Evolutionary conservation across 2,329 filamentous ascomycete genomes (phyloP).

Genomic region (Botrytis tulipae): DNA sequence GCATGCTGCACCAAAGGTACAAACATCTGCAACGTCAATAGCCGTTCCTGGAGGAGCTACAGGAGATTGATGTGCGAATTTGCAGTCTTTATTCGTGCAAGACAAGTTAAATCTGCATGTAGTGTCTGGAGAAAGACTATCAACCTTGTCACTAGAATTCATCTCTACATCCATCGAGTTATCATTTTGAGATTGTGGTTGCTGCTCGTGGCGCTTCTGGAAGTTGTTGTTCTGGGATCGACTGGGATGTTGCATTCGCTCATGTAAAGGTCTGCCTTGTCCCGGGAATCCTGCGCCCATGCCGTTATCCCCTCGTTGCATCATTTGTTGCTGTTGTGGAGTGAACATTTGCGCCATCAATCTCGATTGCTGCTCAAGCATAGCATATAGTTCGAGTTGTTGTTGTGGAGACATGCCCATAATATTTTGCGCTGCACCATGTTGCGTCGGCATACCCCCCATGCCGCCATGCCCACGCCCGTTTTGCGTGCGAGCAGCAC

Average conservation of each 20-base stretch:
- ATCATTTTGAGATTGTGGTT: conserved; percentile 25
- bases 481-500: conserved; percentile 41
- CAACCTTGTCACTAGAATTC: conserved; percentile 50
- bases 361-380: conserved; percentile 82
- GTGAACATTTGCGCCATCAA: conserved; percentile 72
- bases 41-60: conserved; percentile 75
- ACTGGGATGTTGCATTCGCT: conserved; percentile 57
- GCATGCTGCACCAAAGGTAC: conserved; percentile 85
- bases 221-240: conserved; percentile 27
- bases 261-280: conserved; percentile 65
- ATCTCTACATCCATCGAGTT: conserved; percentile 61
- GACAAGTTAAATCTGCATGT: conserved; percentile 87
- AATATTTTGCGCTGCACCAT: conserved; percentile 44
- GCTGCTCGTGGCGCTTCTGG: conserved; percentile 30
- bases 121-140: conserved; percentile 58
- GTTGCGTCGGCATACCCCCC: conserved; percentile 43
- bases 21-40: conserved; percentile 77
- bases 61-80: conserved; percentile 91
- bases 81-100: conserved; percentile 87
- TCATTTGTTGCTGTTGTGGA: conserved; percentile 45
- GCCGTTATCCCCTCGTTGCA: conserved; percentile 43
- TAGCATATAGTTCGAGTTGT: conserved; percentile 70
- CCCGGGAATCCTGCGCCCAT: conserved; percentile 44
- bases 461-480: conserved; percentile 49
- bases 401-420: conserved; percentile 62